These are phyloP conservation scores for Leccinum aurantiacum DNA, from an alignment of 768 basidiomycete species.

Conservation along the genomic window DNA sequence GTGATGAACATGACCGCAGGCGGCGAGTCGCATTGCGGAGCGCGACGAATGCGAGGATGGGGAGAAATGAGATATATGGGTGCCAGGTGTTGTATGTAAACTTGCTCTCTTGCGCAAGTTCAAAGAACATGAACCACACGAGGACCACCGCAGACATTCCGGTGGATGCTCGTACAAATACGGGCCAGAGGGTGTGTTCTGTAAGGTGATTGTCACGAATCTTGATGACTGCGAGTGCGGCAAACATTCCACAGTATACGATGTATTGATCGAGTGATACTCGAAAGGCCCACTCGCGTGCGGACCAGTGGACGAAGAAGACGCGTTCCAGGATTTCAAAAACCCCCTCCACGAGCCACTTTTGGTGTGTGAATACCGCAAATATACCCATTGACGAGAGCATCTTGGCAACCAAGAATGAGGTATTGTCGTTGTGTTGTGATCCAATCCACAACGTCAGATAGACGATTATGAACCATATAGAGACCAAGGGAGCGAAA, in stretches of 20 bases:
- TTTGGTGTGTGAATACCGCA: slow-evolving; percentile 63
- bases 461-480: slow-evolving; percentile 90
- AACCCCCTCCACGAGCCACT: slow-evolving; percentile 59
- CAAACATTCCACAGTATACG: slow-evolving; percentile 84
- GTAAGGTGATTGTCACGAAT: slow-evolving; percentile 68
- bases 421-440: slow-evolving; percentile 66
- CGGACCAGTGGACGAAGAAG: slow-evolving; percentile 80
- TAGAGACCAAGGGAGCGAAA: slow-evolving; percentile 85
- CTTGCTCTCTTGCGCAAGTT: slow-evolving; percentile 73
- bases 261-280: slow-evolving; percentile 88
- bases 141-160: slow-evolving; percentile 53
- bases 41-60: slow-evolving; percentile 71
- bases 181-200: slow-evolving; percentile 67
- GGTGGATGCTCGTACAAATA: slow-evolving; percentile 47
- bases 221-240: slow-evolving; percentile 72
- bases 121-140: slow-evolving; percentile 82
- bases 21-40: slow-evolving; percentile 75
- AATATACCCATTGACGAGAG: slow-evolving; percentile 59
- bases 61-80: slow-evolving; percentile 77
- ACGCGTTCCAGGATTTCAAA: slow-evolving; percentile 65
- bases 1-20: slow-evolving; percentile 69
- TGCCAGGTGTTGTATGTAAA: slow-evolving; percentile 86
- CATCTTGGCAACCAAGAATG: slow-evolving; percentile 73
- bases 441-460: slow-evolving; percentile 70
- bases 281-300: slow-evolving; percentile 86